phyloP scores from a whole-genome alignment of 768 basidiomycete species.

The Cystofilobasidium macerans region DNA sequence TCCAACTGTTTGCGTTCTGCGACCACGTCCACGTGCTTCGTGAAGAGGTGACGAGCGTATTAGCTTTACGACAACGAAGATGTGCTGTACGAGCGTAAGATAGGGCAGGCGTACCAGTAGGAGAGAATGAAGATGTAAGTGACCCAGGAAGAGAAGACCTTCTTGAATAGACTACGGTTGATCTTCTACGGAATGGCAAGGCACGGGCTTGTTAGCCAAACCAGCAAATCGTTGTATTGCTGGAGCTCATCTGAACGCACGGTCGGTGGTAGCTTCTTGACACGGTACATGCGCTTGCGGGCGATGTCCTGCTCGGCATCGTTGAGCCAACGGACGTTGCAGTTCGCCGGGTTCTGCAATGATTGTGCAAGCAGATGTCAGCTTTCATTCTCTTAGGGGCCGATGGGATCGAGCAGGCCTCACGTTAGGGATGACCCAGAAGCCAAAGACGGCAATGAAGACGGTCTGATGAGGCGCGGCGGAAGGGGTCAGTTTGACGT shows the following conservation, averaged over 20 bases:
- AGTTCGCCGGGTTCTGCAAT: conserved; percentile 26
- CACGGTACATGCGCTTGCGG: conserved; percentile 25
- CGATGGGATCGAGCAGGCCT: no score
- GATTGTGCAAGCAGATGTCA: no score
- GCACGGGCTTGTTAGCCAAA: no score
- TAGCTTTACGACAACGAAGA: no score
- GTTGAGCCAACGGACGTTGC: conserved; percentile 28
- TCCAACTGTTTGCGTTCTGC: no score
- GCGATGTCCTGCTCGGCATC: conserved; percentile 28
- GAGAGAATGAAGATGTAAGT: conserved; percentile 28
- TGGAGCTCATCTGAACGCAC: no score
- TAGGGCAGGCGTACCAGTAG: not conserved
- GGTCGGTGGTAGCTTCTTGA: conserved; percentile 27
- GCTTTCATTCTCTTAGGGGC: no score
- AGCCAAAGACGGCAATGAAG: conserved; percentile 25
- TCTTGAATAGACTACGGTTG: conserved; percentile 20
- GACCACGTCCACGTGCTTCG: conserved; percentile 30
- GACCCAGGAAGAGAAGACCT: conserved; percentile 25
- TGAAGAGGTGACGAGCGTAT: no score
- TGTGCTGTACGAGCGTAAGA: no score
- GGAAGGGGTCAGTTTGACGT: conserved; percentile 16
- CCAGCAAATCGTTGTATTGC: no score
- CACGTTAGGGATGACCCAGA: conserved; percentile 3
- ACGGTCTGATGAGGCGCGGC: conserved; percentile 19
- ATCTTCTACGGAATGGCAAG: no score